Evolutionary conservation across 768 basidiomycete species (phyloP).

Genomic region (Amylocystis lapponica): DNA sequence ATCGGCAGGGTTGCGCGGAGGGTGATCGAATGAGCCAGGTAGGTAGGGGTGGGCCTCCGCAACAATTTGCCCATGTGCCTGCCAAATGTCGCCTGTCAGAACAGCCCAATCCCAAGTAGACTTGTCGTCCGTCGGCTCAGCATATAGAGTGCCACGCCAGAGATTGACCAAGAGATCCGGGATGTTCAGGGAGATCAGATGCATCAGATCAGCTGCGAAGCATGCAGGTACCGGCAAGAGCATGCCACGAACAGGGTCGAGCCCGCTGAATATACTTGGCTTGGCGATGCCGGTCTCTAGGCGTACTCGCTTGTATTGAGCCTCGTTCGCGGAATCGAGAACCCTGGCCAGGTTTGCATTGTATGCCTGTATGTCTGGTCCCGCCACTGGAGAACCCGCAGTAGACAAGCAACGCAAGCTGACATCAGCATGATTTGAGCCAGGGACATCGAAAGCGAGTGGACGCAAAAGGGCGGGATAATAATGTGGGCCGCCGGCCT

Average conservation of each 20-base stretch:
- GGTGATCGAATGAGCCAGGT: slow-evolving; percentile 35
- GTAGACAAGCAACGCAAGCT: too few relatives aligned
- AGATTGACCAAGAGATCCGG: slow-evolving; percentile 27
- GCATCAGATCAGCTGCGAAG: slow-evolving; percentile 35
- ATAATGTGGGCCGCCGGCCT: slow-evolving; percentile 29
- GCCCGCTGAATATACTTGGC: slow-evolving; percentile 29
- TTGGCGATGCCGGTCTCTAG: slow-evolving; percentile 31
- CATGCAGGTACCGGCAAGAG: slow-evolving; percentile 27
- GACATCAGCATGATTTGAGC: slow-evolving; percentile 28
- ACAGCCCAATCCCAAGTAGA: slow-evolving; percentile 27
- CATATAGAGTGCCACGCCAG: slow-evolving; percentile 27
- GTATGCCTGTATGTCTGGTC: too few relatives aligned
- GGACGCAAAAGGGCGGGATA: slow-evolving; percentile 30
- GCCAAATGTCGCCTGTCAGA: slow-evolving; percentile 24
- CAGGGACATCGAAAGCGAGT: slow-evolving; percentile 13
- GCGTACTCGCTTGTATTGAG: too few relatives aligned
- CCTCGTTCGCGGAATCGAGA: too few relatives aligned
- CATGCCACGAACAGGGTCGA: slow-evolving; percentile 17
- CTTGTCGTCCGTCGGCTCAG: slow-evolving; percentile 16
- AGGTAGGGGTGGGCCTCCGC: slow-evolving; percentile 26
- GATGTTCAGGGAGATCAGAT: slow-evolving; percentile 32
- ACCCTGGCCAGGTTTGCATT: too few relatives aligned
- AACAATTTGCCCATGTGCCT: slow-evolving; percentile 29
- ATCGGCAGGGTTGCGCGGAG: slow-evolving; percentile 35
- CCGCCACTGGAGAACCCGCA: too few relatives aligned